phyloP scores from a whole-genome alignment of 2,329 filamentous ascomycete genomes.

The Hymenoscyphus fructigenus region DNA sequence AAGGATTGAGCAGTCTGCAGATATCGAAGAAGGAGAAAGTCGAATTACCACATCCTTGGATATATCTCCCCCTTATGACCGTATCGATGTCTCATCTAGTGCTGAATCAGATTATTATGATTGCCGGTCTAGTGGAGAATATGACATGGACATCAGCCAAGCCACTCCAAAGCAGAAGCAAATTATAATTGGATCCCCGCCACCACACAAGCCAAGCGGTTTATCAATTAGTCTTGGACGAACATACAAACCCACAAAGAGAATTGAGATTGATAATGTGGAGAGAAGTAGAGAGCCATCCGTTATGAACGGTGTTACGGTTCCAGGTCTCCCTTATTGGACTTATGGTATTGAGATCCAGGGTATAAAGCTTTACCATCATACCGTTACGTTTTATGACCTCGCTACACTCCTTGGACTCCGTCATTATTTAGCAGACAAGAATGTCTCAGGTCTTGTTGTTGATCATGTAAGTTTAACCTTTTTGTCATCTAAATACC shows the following conservation, averaged over 20 bases:
- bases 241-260: not conserved
- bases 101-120: constrained; percentile 7
- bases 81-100: not conserved
- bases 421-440: constrained; percentile 4
- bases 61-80: not conserved
- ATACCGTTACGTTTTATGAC: constrained; percentile 8
- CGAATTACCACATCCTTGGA: not conserved
- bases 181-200: not conserved
- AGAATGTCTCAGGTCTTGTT: constrained; percentile 7
- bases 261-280: not conserved
- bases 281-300: not conserved
- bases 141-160: not conserved
- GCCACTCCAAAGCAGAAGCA: not conserved
- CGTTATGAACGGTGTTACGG: not conserved
- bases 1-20: not conserved
- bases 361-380: constrained; percentile 5
- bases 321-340: constrained; percentile 5
- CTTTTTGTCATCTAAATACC: not conserved
- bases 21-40: not conserved
- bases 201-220: not conserved
- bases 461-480: constrained; percentile 4
- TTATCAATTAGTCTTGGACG: not conserved
- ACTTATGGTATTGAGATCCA: constrained; percentile 9
- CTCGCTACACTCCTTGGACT: constrained; percentile 5
- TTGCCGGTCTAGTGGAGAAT: constrained; percentile 10